phyloP scores from a whole-genome alignment of 768 basidiomycete species.

The Psilocybe cyanescens region DNA sequence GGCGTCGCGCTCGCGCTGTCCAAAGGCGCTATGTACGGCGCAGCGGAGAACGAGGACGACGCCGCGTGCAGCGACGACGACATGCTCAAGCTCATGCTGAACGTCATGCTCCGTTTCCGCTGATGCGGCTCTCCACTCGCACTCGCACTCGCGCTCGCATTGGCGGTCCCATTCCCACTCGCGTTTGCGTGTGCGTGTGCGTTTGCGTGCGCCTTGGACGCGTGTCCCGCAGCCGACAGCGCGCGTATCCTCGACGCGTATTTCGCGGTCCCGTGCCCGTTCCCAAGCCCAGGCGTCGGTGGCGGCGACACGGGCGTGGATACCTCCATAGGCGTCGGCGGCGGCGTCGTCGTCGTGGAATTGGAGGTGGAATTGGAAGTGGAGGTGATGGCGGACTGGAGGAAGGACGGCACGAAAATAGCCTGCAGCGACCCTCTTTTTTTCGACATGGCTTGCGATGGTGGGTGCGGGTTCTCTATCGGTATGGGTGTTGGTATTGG shows the following conservation, averaged over 20 bases:
- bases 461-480: neutral
- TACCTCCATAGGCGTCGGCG: neutral
- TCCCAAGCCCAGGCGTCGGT: neutral
- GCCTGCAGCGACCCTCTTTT: slow-evolving; percentile 59
- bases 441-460: slow-evolving; percentile 39
- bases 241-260: neutral
- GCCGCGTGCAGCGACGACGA: neutral
- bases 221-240: neutral
- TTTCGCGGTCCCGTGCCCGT: neutral
- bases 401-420: slow-evolving; percentile 52
- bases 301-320: neutral
- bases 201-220: no score
- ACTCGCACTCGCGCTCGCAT: neutral
- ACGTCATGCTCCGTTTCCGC: slow-evolving; percentile 19
- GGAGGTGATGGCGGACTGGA: slow-evolving; percentile 25
- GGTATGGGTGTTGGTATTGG: slow-evolving; percentile 15
- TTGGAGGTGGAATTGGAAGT: no score
- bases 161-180: neutral
- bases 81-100: slow-evolving; percentile 8
- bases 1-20: no score
- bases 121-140: slow-evolving; percentile 7
- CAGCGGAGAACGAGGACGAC: neutral
- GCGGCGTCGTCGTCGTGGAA: neutral
- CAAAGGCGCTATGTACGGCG: neutral
- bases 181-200: no score